These are phyloP conservation scores for Alternaria hordeiaustralica DNA, from an alignment of 2,329 filamentous ascomycete genomes.

Conservation along the genomic window DNA sequence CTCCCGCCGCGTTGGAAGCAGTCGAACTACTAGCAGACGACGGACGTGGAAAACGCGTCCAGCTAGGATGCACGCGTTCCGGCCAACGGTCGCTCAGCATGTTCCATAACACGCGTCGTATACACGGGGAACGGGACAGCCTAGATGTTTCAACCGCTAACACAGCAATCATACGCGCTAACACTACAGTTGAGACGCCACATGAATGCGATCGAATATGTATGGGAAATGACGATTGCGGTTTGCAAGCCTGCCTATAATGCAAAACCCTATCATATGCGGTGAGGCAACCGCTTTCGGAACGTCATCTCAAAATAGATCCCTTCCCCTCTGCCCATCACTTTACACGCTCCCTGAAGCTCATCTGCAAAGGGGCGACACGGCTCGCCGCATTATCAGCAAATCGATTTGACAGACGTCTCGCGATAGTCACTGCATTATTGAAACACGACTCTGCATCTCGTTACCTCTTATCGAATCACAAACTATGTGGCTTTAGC, in stretches of 20 bases:
- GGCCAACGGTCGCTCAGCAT: conserved; percentile 1
- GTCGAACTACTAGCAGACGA: background rate
- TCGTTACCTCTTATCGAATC: conserved; percentile 8
- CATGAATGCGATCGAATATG: conserved; percentile 3
- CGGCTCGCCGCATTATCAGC: conserved; percentile 12
- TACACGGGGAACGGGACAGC: background rate
- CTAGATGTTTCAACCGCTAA: background rate
- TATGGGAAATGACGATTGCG: conserved; percentile 14
- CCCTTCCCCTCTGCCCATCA: conserved; percentile 10
- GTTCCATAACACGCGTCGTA: background rate
- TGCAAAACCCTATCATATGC: background rate
- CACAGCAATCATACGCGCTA: conserved; percentile 6
- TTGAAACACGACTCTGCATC: conserved; percentile 5
- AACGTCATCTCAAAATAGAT: conserved; percentile 16
- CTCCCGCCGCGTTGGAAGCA: background rate
- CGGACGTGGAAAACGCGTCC: background rate
- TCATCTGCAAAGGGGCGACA: background rate
- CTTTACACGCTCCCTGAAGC: conserved; percentile 3
- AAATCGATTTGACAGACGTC: conserved; percentile 2
- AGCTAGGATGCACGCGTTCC: background rate
- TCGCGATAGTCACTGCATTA: conserved; percentile 4
- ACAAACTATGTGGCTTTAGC: conserved; percentile 9
- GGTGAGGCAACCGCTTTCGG: conserved; percentile 7
- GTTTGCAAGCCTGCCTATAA: background rate
- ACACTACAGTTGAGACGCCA: background rate